Base-by-base conservation (phyloP, 768 basidiomycete genomes). In the Amanita exitialis region DNA sequence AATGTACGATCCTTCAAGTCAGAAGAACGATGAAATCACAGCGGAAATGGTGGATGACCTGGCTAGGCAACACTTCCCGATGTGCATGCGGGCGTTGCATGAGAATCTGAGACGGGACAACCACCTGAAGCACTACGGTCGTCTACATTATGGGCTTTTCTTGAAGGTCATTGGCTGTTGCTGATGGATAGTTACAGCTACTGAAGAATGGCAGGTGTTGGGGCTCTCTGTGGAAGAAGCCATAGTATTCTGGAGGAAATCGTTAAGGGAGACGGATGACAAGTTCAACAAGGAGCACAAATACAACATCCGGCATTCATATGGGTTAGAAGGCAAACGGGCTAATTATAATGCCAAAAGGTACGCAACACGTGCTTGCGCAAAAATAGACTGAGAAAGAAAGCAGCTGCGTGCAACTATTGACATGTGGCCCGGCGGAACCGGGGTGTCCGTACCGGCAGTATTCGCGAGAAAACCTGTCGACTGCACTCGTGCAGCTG, bases 241-340 rank as follows among this genome's bases (percentile, higher is more conserved):
- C 1, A 64, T 97, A 43, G 69, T 77, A 8, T 99, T 96, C 66
- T 99, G 96, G 96, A 74, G 90, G 49, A 88, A 83, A 62, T 83
- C 88, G 21, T 96, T 95, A 55, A 71, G 68, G 23, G 80, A 90
- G 49, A 81, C 84, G 8, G 95, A 97, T 53, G 92, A 97, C 68
- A 86, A 91, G 64, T 99, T 98, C 69, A 95, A 94, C 72, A 99
- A 98, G 63, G 89, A 96, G 62, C 85, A 97, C 75, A 85, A 82
- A 59, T 99, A 99, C 65, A 99, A 98, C 57, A 93, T 99, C 59
- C 83, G 95, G 41, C 96, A 99, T 64, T 83, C 82, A 4, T 99
- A 83, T 60, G 96, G 96, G 34, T 69, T 96, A 47, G 96, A 98
- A 63, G 96, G 96, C 8, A 90, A 86, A 65, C 80, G 95, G 39